A percentile compares a stretch with the other conserved stretches of the same genome.
These are phyloP conservation scores for Butyriboletus loyo DNA, from an alignment of 768 basidiomycete genomes.

Conservation along the genomic window DNA sequence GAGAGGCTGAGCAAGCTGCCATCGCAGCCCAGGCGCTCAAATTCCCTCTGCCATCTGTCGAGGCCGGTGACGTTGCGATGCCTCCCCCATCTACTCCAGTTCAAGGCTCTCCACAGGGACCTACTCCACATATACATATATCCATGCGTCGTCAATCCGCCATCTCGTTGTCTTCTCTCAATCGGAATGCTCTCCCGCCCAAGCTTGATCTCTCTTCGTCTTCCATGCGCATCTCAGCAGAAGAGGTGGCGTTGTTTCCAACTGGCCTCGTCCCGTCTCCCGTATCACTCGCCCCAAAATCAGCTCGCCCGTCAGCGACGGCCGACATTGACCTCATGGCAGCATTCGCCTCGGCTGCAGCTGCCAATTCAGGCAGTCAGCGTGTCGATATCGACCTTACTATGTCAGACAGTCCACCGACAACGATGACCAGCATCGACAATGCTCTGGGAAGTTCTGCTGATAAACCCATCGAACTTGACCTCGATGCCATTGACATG, in stretches of 20 bases:
- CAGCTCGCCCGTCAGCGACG: constrained; percentile 58
- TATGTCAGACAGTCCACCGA: constrained; percentile 34
- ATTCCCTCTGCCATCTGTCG: constrained; percentile 23
- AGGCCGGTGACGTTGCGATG: constrained; percentile 16
- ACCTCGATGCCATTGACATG: constrained; percentile 66
- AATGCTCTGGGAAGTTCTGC: constrained; percentile 55
- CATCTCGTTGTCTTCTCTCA: constrained; percentile 77
- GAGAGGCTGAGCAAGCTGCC: constrained; percentile 42
- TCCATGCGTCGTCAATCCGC: constrained; percentile 64
- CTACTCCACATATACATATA: constrained; percentile 22
- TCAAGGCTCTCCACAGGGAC: constrained; percentile 36
- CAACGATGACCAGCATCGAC: constrained; percentile 28
- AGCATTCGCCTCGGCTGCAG: constrained; percentile 49
- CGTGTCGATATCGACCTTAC: constrained; percentile 60
- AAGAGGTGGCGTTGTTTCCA: constrained; percentile 56
- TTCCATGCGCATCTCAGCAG: constrained; percentile 60
- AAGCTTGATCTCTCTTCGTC: constrained; percentile 81
- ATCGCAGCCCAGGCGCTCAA: constrained; percentile 33
- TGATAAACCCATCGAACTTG: constrained; percentile 80
- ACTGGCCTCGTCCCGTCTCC: constrained; percentile 67
- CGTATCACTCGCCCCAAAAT: constrained; percentile 78
- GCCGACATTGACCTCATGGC: constrained; percentile 66
- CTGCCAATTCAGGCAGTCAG: constrained; percentile 29
- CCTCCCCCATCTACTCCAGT: constrained; percentile 30
- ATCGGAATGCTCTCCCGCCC: constrained; percentile 64